Evolutionary conservation across 2,329 filamentous ascomycete genomes (phyloP).

Genomic region (Fusarium xylarioides): DNA sequence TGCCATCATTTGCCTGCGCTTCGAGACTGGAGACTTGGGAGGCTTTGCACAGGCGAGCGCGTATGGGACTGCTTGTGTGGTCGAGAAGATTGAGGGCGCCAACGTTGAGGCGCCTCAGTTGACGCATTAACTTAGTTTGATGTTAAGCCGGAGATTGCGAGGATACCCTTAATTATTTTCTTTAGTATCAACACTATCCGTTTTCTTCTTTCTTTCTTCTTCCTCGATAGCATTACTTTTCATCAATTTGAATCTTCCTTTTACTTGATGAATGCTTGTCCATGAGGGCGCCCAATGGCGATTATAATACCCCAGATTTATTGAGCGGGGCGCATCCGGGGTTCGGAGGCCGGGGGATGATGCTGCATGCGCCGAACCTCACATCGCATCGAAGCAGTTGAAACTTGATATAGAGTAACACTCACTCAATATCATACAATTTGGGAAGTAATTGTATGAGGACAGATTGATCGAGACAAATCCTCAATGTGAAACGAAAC

Average conservation of each 20-base stretch:
- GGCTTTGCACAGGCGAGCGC: constrained; percentile 67
- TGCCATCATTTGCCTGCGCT: constrained; percentile 66
- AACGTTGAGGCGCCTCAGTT: constrained; percentile 43
- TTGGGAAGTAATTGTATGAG: not conserved
- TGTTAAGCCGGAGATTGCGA: not conserved
- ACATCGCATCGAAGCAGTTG: not conserved
- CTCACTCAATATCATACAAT: not conserved
- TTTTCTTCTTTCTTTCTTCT: not conserved
- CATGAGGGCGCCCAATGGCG: not conserved
- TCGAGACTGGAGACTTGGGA: constrained; percentile 64
- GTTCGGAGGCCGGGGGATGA: not conserved
- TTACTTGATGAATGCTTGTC: not conserved
- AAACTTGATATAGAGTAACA: too few relatives aligned
- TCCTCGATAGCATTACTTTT: not conserved
- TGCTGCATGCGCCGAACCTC: not conserved
- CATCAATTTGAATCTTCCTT: not conserved
- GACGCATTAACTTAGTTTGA: not conserved
- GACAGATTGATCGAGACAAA: not conserved
- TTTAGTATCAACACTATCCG: not conserved
- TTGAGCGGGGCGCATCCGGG: constrained; percentile 3
- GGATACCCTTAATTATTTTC: not conserved
- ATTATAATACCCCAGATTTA: not conserved
- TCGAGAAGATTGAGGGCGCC: constrained; percentile 62
- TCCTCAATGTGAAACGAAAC: not conserved
- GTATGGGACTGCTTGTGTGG: constrained; percentile 66